These are phyloP conservation scores for Didymella arachidicola DNA, from an alignment of 2,329 filamentous ascomycete species.

Conservation along the genomic window DNA sequence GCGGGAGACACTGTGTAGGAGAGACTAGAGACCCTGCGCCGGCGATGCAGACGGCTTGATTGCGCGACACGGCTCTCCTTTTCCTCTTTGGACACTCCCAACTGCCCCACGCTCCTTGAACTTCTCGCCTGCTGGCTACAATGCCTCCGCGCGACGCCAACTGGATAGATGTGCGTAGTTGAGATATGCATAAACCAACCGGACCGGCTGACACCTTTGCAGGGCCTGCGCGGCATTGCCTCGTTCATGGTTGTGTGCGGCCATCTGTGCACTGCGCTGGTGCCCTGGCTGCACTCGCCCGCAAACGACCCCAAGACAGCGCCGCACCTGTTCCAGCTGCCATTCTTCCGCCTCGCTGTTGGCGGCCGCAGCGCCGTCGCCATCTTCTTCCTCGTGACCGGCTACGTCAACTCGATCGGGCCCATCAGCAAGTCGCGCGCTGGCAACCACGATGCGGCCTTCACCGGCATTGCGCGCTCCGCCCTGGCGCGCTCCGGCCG, in stretches of 20 bases:
- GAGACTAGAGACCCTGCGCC: conserved; percentile 12
- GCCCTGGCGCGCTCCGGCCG: conserved; percentile 66
- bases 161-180: conserved; percentile 48
- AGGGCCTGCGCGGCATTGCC: conserved; percentile 55
- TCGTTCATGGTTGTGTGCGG: conserved; percentile 55
- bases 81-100: conserved; percentile 21
- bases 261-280: conserved; percentile 54
- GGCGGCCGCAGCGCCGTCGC: conserved; percentile 57
- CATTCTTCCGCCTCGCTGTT: conserved; percentile 65
- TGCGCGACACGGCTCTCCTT: conserved; percentile 5
- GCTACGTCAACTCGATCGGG: conserved; percentile 70
- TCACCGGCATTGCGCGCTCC: conserved; percentile 63
- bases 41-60: conserved; percentile 22
- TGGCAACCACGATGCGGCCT: conserved; percentile 62
- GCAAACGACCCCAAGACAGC: conserved; percentile 53
- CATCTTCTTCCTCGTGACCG: conserved; percentile 63
- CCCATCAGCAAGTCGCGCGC: conserved; percentile 64
- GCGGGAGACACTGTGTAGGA: not conserved
- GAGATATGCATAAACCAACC: conserved; percentile 30
- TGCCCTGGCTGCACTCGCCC: conserved; percentile 52
- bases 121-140: conserved; percentile 13
- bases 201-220: conserved; percentile 33
- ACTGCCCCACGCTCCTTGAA: conserved; percentile 18
- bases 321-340: conserved; percentile 64
- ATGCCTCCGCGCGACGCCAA: conserved; percentile 51